Percentiles rank a stretch among this genome's conserved stretches.
Evolutionary conservation across 306 rosid species (phyloP).

Genomic region (Macrotyloma uniflorum): DNA sequence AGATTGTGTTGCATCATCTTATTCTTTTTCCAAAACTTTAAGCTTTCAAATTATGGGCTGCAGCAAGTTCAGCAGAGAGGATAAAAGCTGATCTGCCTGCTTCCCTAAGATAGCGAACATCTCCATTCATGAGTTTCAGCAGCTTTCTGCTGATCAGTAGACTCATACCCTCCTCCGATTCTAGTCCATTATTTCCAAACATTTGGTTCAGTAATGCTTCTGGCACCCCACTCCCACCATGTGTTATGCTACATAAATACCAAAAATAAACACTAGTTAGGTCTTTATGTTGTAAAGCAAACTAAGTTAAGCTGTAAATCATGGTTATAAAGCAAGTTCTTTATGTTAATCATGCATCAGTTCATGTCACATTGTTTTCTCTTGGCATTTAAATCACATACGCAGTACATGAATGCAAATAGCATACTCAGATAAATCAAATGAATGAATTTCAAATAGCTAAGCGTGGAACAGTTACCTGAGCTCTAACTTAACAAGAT

Average conservation of each 20-base stretch:
- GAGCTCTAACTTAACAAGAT: conserved; percentile 77
- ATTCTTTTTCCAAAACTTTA: conserved; percentile 35
- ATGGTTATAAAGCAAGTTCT: not conserved
- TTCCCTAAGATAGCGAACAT: conserved; percentile 77
- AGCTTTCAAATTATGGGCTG: conserved; percentile 44
- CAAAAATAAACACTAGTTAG: not conserved
- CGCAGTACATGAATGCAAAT: not conserved
- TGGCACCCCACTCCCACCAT: conserved; percentile 74
- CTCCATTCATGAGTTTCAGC: conserved; percentile 90
- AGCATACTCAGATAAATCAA: not conserved
- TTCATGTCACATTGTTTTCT: not conserved
- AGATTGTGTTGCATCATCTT: conserved; percentile 28
- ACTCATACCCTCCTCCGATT: conserved; percentile 81
- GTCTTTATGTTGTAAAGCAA: not conserved
- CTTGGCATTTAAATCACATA: not conserved
- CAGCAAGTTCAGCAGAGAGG: conserved; percentile 82
- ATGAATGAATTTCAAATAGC: conserved; percentile 8
- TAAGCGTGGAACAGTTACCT: conserved; percentile 52
- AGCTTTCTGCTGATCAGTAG: conserved; percentile 81
- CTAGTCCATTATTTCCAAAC: conserved; percentile 66
- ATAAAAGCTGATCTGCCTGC: conserved; percentile 77
- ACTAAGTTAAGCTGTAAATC: conserved; percentile 5
- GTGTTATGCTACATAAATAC: conserved; percentile 62
- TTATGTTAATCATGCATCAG: not conserved
- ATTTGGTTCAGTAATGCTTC: conserved; percentile 77